phyloP scores from a whole-genome alignment of 805 yeast genomes.

The Suhomyces xylopsoci region DNA sequence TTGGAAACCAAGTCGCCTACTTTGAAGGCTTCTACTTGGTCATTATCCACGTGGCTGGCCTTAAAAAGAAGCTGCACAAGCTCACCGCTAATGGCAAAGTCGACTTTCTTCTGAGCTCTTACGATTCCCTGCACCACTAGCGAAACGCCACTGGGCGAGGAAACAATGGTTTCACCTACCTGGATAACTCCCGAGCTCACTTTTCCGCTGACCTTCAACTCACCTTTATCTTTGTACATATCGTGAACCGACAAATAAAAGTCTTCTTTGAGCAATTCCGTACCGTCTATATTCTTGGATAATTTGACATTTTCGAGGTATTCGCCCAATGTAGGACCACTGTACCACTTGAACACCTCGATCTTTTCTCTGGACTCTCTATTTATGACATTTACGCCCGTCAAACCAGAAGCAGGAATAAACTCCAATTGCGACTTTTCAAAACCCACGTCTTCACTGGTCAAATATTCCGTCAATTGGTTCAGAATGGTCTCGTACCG shows the following conservation, averaged over 20 bases:
- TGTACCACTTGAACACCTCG: conserved; percentile 46
- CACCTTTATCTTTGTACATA: conserved; percentile 46
- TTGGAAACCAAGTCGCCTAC: conserved; percentile 54
- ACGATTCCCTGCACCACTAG: conserved; percentile 43
- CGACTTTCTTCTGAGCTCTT: conserved; percentile 38
- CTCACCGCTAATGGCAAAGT: conserved; percentile 61
- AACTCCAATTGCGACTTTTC: conserved; percentile 39
- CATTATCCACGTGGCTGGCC: conserved; percentile 45
- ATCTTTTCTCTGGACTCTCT: conserved; percentile 20
- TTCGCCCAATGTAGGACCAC: conserved; percentile 42
- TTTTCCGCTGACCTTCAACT: conserved; percentile 59
- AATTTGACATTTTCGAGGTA: conserved; percentile 34
- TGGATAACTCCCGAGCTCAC: conserved; percentile 66
- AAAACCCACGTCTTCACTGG: conserved; percentile 51
- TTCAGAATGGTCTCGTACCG: conserved; percentile 51
- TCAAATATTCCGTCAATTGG: conserved; percentile 50
- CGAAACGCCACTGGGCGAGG: conserved; percentile 50
- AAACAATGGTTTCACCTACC: conserved; percentile 61
- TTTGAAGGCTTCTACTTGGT: conserved; percentile 53
- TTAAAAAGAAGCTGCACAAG: conserved; percentile 46
- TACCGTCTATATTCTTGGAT: conserved; percentile 10
- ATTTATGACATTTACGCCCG: conserved; percentile 63
- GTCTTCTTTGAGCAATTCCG: conserved; percentile 31
- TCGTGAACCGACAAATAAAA: conserved; percentile 66
- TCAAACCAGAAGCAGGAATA: conserved; percentile 67